Conservation (phyloP, 140 eudicot species). For the Ambrosia hybrid region DNA sequence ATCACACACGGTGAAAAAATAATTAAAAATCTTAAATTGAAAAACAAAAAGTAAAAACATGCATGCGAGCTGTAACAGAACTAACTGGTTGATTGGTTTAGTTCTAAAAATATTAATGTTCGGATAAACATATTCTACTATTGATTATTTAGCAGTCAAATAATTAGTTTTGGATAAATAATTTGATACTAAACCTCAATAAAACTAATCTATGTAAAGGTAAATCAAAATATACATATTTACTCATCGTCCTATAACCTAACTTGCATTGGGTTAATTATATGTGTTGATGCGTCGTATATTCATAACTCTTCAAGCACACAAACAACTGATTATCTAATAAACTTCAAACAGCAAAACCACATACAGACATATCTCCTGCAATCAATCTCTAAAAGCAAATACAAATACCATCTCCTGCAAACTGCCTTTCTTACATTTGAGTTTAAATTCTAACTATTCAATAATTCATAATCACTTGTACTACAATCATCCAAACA, state of each 20-base stretch:
- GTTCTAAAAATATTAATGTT: neutral
- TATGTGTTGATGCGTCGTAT: neutral
- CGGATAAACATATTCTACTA: neutral
- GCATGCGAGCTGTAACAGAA: neutral
- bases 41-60: neutral
- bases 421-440: neutral
- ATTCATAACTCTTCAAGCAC: neutral
- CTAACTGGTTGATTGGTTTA: neutral
- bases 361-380: neutral
- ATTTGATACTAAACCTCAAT: neutral
- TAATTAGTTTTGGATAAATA: neutral
- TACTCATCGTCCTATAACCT: neutral
- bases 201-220: neutral
- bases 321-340: neutral
- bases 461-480: neutral
- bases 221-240: neutral
- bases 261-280: neutral
- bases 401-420: neutral
- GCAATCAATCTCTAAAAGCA: neutral
- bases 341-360: neutral
- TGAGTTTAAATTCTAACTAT: neutral
- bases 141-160: neutral
- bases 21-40: neutral
- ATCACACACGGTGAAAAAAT: neutral
- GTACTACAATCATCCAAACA: neutral